A percentile compares a stretch with the other conserved stretches of the same genome.
phyloP scores from a whole-genome alignment of 345 rosid species.

The Salix udensis region DNA sequence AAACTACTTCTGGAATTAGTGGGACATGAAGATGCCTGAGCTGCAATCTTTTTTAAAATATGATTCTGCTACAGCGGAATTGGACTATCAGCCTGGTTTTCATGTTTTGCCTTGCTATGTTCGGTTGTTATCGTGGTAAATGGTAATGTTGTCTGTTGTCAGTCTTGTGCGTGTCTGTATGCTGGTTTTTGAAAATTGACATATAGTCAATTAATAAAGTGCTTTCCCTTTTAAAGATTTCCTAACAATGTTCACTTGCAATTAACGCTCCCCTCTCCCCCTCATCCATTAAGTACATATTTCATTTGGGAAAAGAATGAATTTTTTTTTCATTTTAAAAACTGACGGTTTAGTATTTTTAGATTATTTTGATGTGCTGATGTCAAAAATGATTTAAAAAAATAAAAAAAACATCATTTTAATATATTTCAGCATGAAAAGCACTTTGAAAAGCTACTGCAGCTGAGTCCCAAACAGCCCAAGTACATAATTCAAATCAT shows the following conservation, averaged over 20 bases:
- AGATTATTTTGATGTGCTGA: no score
- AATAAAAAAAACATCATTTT: no score
- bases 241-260: not conserved
- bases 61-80: not conserved
- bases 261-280: no score
- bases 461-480: no score
- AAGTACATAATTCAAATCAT: no score
- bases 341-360: no score
- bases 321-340: no score
- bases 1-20: conserved; percentile 59
- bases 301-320: no score
- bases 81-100: not conserved
- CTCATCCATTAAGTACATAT: not conserved
- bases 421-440: no score
- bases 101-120: not conserved
- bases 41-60: not conserved
- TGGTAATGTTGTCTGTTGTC: not conserved
- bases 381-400: no score
- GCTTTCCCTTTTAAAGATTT: not conserved
- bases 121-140: not conserved
- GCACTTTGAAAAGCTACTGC: no score
- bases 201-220: not conserved
- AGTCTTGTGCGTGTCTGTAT: not conserved
- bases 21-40: conserved; percentile 53
- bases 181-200: not conserved